These are phyloP conservation scores for Panaeolus cyanescens DNA, from an alignment of 768 basidiomycete genomes.

Conservation along the genomic window DNA sequence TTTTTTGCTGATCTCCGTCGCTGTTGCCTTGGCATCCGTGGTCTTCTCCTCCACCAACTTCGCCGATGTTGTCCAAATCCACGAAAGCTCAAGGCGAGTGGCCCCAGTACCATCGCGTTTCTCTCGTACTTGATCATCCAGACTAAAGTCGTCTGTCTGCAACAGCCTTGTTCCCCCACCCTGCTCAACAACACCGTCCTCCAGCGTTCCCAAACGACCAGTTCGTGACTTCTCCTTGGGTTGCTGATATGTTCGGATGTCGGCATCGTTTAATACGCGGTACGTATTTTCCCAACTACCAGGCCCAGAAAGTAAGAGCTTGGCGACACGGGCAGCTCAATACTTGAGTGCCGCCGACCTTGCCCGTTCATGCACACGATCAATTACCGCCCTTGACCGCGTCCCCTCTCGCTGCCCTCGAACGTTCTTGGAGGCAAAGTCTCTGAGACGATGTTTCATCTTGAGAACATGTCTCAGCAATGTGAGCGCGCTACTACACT, in stretches of 20 bases:
- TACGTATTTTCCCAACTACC: slow-evolving; percentile 15
- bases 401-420: not conserved
- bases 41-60: not conserved
- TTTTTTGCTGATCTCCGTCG: too few relatives aligned
- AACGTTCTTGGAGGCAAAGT: slow-evolving; percentile 1
- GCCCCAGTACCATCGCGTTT: slow-evolving; percentile 14
- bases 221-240: not conserved
- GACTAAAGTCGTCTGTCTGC: not conserved
- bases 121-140: not conserved
- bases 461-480: slow-evolving; percentile 9
- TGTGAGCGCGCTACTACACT: slow-evolving; percentile 6
- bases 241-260: slow-evolving; percentile 15
- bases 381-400: slow-evolving; percentile 5
- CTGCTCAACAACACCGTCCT: slow-evolving; percentile 12
- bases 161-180: not conserved
- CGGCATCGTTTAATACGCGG: slow-evolving; percentile 5
- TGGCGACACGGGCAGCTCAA: slow-evolving; percentile 10
- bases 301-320: slow-evolving; percentile 9
- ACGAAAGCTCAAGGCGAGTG: slow-evolving; percentile 16
- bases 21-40: too few relatives aligned
- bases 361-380: slow-evolving; percentile 10
- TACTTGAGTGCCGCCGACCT: slow-evolving; percentile 9
- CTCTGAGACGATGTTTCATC: slow-evolving; percentile 5
- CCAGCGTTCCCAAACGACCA: slow-evolving; percentile 20
- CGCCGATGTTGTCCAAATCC: slow-evolving; percentile 16